These are phyloP conservation scores for Puya raimondii DNA, from an alignment of 176 grass and related monocot genomes.

Conservation along the genomic window DNA sequence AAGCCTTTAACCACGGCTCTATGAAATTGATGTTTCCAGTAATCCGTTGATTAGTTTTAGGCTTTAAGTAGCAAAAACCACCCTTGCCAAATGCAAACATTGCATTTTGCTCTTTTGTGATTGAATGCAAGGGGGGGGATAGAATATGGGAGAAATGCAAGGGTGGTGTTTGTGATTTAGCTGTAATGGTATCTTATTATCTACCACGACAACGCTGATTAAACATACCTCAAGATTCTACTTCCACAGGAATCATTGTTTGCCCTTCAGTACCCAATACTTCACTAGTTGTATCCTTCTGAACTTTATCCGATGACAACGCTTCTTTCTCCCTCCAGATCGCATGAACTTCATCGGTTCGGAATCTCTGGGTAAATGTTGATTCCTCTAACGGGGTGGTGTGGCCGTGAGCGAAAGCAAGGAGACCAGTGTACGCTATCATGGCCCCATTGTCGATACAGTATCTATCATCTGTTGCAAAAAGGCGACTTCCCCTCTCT, in stretches of 20 bases:
- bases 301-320: slow-evolving; percentile 19
- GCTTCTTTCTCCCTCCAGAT: slow-evolving; percentile 85
- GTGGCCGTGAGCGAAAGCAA: slow-evolving; percentile 53
- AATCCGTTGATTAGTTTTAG: too few relatives aligned
- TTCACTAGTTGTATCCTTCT: slow-evolving; percentile 29
- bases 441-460: slow-evolving; percentile 93
- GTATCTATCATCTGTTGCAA: slow-evolving; percentile 89
- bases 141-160: too few relatives aligned
- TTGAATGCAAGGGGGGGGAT: too few relatives aligned
- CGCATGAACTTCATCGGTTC: slow-evolving; percentile 88
- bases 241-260: slow-evolving; percentile 17
- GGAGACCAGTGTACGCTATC: slow-evolving; percentile 94
- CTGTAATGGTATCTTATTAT: too few relatives aligned
- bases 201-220: background rate
- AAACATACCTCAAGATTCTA: slow-evolving; percentile 58
- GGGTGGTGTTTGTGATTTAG: too few relatives aligned
- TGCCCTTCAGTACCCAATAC: slow-evolving; percentile 25
- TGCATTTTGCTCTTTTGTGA: too few relatives aligned
- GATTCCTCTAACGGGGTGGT: slow-evolving; percentile 73
- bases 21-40: too few relatives aligned
- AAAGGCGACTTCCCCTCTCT: slow-evolving; percentile 70
- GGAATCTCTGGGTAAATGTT: slow-evolving; percentile 86
- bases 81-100: too few relatives aligned
- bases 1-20: too few relatives aligned
- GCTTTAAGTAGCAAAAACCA: too few relatives aligned